These are phyloP conservation scores for Candida frijolesensis DNA, from an alignment of 1,139 yeast species.

Conservation along the genomic window DNA sequence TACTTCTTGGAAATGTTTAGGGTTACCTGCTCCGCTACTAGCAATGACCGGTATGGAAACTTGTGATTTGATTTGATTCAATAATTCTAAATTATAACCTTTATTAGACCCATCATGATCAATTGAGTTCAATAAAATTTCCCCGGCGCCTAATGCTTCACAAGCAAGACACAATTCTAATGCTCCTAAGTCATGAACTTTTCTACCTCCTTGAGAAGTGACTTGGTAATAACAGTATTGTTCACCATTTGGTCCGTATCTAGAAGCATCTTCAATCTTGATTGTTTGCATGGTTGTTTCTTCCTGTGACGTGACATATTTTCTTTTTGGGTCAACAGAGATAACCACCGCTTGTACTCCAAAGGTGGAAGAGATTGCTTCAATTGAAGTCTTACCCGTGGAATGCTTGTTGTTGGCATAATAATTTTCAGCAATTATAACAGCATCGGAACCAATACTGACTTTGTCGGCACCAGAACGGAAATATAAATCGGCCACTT, in stretches of 20 bases:
- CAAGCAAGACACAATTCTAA: conserved; percentile 85
- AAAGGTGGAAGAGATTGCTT: conserved; percentile 85
- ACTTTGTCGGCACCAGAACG: conserved; percentile 97
- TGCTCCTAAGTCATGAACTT: conserved; percentile 86
- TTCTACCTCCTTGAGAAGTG: conserved; percentile 95
- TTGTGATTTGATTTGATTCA: conserved; percentile 71
- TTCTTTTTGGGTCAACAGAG: conserved; percentile 93
- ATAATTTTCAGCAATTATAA: conserved; percentile 80
- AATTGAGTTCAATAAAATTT: conserved; percentile 85
- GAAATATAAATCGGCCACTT: conserved; percentile 89
- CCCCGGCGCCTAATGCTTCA: conserved; percentile 96
- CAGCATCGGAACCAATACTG: conserved; percentile 97
- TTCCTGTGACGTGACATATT: conserved; percentile 62
- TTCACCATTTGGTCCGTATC: conserved; percentile 82
- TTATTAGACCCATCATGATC: conserved; percentile 95
- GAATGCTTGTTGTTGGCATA: conserved; percentile 59
- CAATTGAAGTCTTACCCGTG: conserved; percentile 83
- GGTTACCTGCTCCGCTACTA: conserved; percentile 94
- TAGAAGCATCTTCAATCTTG: conserved; percentile 43
- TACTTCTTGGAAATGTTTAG: conserved; percentile 85
- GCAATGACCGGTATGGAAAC: conserved; percentile 93
- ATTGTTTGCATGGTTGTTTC: conserved; percentile 64
- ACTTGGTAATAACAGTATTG: conserved; percentile 90
- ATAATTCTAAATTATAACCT: conserved; percentile 86
- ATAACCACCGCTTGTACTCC: conserved; percentile 97